These are phyloP conservation scores for Tardiomyces digboiensis DNA, from an alignment of 1,139 yeast genomes.

Conservation along the genomic window DNA sequence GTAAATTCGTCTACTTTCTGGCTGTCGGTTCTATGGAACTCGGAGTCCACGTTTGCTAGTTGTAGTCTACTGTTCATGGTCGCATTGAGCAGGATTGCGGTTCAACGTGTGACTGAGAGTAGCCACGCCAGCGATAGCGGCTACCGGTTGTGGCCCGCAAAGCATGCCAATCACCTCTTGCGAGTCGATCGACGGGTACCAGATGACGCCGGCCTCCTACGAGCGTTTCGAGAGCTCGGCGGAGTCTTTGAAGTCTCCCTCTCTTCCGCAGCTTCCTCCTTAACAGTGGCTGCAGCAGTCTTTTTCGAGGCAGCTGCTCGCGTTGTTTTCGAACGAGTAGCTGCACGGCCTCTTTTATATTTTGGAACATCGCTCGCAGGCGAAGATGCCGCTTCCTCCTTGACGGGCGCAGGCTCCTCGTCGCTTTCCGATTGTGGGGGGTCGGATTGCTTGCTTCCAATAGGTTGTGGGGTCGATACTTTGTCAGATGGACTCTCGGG, in stretches of 20 bases:
- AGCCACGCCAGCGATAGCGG: no score
- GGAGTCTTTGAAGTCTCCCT: conserved; percentile 5
- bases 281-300: conserved; percentile 8
- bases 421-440: neutral
- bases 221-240: conserved; percentile 5
- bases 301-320: conserved; percentile 4
- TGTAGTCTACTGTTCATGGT: no score
- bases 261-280: conserved; percentile 6
- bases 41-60: no score
- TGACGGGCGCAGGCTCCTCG: neutral
- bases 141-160: conserved; percentile 6
- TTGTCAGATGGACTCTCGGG: conserved; percentile 73
- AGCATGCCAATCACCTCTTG: conserved; percentile 4
- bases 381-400: neutral
- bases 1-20: no score
- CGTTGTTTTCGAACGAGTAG: conserved; percentile 7
- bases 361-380: neutral
- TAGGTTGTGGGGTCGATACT: conserved; percentile 98
- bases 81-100: no score
- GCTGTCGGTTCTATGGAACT: no score
- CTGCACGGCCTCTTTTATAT: neutral
- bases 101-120: no score
- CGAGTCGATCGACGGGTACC: neutral
- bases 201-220: conserved; percentile 2
- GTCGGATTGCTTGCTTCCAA: conserved; percentile 54